Percentiles rank a stretch among this genome's conserved stretches.
phyloP scores from a whole-genome alignment of 1,139 yeast species.

The Pichia sp. region DNA sequence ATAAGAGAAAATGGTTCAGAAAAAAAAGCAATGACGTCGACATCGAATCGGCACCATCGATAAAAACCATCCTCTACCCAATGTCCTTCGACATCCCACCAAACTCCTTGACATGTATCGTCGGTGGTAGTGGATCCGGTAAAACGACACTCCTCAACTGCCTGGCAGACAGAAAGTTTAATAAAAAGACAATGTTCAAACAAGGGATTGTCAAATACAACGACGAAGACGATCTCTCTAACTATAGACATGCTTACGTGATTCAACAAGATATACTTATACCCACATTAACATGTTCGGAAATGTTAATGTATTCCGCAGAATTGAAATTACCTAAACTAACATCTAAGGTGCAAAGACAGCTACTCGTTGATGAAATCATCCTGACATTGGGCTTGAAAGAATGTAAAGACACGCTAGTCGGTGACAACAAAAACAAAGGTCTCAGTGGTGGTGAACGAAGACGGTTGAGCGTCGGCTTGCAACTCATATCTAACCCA shows the following conservation, averaged over 20 bases:
- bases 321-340: slow-evolving; percentile 58
- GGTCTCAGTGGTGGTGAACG: slow-evolving; percentile 88
- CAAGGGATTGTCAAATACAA: slow-evolving; percentile 36
- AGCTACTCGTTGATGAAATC: slow-evolving; percentile 54
- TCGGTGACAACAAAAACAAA: slow-evolving; percentile 56
- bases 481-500: slow-evolving; percentile 75
- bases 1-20: no score
- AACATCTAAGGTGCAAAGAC: slow-evolving; percentile 40
- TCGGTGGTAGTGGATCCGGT: slow-evolving; percentile 89
- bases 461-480: slow-evolving; percentile 73
- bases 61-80: slow-evolving; percentile 37
- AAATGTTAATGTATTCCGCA: slow-evolving; percentile 68
- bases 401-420: slow-evolving; percentile 59
- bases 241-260: slow-evolving; percentile 61
- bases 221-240: slow-evolving; percentile 33
- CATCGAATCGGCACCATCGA: slow-evolving; percentile 20
- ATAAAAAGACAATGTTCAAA: slow-evolving; percentile 25
- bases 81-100: slow-evolving; percentile 55
- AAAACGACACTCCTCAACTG: slow-evolving; percentile 79
- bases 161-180: slow-evolving; percentile 57
- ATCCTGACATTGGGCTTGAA: slow-evolving; percentile 62
- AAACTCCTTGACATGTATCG: slow-evolving; percentile 61
- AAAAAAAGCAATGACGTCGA: slow-evolving; percentile 10
- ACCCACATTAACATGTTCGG: slow-evolving; percentile 70
- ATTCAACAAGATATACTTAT: slow-evolving; percentile 74